phyloP scores from a whole-genome alignment of 345 rosid genomes.

The Dovyalis caffra region DNA sequence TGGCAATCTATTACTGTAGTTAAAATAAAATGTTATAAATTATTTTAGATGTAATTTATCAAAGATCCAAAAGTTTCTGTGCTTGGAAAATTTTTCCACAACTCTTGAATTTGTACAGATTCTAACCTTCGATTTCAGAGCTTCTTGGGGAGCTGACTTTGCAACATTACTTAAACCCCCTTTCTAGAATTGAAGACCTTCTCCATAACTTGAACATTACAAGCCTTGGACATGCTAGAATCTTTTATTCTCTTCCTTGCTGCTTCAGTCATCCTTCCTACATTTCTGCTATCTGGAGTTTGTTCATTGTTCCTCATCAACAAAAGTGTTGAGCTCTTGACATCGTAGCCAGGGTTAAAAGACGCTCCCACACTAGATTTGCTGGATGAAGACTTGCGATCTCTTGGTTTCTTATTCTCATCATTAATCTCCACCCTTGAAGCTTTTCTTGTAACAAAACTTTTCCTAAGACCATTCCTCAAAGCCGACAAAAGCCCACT shows the following conservation, averaged over 20 bases:
- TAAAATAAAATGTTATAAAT: not conserved
- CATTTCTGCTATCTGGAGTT: conserved; percentile 46
- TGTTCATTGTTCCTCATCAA: conserved; percentile 32
- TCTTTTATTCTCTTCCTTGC: conserved; percentile 23
- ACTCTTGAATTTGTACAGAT: not conserved
- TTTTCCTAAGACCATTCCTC: conserved; percentile 47
- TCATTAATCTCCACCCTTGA: conserved; percentile 39
- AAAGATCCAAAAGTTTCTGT: not conserved
- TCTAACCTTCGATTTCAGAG: conserved; percentile 42
- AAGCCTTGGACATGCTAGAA: conserved; percentile 22
- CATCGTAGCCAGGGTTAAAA: conserved; percentile 24
- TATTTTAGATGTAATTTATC: not conserved
- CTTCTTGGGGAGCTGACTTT: conserved; percentile 21
- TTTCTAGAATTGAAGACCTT: conserved; percentile 15
- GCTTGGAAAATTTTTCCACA: not conserved
- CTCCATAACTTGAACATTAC: conserved; percentile 14
- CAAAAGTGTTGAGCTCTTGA: conserved; percentile 10
- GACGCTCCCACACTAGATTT: conserved; percentile 58
- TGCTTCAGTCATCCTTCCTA: conserved; percentile 23
- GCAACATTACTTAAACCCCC: conserved; percentile 12
- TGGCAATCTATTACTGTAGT: not conserved
- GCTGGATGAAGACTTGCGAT: conserved; percentile 37
- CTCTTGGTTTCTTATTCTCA: conserved; percentile 23
- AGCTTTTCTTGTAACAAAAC: conserved; percentile 53
- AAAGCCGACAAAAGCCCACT: conserved; percentile 38